Base-by-base conservation (phyloP, 1,284 basidiomycete genomes). In the Cutaneotrichosporon spelunceum region DNA sequence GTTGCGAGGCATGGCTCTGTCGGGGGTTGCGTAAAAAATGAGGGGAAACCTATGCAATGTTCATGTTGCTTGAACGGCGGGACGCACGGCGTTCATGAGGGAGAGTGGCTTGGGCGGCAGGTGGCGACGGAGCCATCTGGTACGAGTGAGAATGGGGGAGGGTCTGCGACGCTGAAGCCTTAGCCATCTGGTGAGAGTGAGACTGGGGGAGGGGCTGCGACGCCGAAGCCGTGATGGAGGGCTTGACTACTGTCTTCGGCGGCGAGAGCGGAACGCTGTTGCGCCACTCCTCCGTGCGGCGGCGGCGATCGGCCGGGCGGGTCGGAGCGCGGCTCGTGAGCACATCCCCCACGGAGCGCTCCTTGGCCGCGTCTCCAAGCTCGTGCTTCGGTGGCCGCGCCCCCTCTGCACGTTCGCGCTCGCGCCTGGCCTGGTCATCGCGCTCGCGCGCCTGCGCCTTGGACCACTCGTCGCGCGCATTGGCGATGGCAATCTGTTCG, bases 401-500 rank as follows among this genome's bases (percentile, higher is more conserved):
- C 6, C n/a, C 53, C 42, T 52, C 36, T 23, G 26, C n/a, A 44
- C 57, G 27, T 29, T 44, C 49, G 7, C 58, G 48, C 21, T 60
- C 57, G 10, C 53, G 54, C 1, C 53, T 45, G 36, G 29, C 29
- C 54, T 63, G 59, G 33, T 55, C 56, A 29, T 56, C 59, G 14
- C 64, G 61, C 39, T 66, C 64, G 13, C 42, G 59, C 9, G 47
- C 50, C 53, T 58, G 53, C n/a, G 44, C 55, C 47, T 45, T 48
- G 36, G 53, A 50, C 56, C 56, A 65, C 47, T 60, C 44, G n/a
- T 58, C 59, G 48, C 57, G 56, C 6, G 64, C 61, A 11, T 36
- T 36, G 7, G 69, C 70, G 6, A 76, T 34, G 1, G 72, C 70
- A 11, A 72, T 64, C 54, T 68, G 62, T 52, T 76, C 74, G 33